Percentiles rank a stretch among this genome's conserved stretches.
phyloP scores from a whole-genome alignment of 2,329 filamentous ascomycete genomes.

The Claviceps paspali region DNA sequence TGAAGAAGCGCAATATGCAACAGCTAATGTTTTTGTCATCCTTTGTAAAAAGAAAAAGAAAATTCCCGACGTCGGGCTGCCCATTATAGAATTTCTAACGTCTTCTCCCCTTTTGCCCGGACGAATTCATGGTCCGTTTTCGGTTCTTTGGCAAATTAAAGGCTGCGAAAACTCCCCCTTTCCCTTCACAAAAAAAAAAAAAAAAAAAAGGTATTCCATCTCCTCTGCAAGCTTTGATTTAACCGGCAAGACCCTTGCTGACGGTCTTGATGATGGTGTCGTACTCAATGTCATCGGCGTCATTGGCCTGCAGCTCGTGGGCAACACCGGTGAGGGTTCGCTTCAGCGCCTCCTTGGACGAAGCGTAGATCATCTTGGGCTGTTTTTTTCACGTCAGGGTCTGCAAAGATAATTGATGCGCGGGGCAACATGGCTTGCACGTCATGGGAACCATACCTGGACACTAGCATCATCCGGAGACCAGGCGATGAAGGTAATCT shows the following conservation, averaged over 20 bases:
- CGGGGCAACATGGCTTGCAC: too few relatives aligned
- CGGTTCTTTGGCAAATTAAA: background rate
- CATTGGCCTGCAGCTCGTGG: constrained; percentile 70
- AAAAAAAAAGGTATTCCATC: background rate
- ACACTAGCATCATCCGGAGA: constrained; percentile 67
- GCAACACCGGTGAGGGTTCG: constrained; percentile 61
- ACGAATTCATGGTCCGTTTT: background rate
- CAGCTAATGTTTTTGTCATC: background rate
- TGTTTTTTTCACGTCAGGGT: constrained; percentile 16
- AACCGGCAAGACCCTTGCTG: constrained; percentile 44
- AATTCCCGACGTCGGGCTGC: constrained; percentile 2
- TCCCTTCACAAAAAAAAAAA: background rate
- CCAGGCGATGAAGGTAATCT: constrained; percentile 68
- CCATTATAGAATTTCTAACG: constrained; percentile 1
- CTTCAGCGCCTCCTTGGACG: constrained; percentile 78
- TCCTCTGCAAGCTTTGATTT: constrained; percentile 7
- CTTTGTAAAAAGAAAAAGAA: constrained; percentile 2
- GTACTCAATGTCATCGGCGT: constrained; percentile 68
- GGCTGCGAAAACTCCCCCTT: background rate
- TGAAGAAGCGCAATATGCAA: background rate
- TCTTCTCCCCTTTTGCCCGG: background rate
- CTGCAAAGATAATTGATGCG: background rate
- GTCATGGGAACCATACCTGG: constrained; percentile 41
- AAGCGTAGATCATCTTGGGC: constrained; percentile 84
- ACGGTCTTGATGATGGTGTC: constrained; percentile 52